Conservation (phyloP, 164 flowering plant species). For the Annona cherimola region DNA sequence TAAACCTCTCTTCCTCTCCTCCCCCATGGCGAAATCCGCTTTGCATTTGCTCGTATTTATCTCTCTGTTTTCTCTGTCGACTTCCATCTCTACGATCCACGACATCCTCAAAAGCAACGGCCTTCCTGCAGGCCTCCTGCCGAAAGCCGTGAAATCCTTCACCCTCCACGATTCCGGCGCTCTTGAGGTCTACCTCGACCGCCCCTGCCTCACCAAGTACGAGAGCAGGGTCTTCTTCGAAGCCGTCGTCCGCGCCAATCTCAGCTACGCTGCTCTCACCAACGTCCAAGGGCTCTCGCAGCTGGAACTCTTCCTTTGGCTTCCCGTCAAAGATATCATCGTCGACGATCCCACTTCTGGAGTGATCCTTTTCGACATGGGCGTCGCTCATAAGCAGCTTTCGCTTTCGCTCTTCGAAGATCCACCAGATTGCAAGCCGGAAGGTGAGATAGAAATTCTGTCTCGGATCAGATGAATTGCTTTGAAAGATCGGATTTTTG, state of each 20-base stretch:
- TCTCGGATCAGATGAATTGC: not conserved
- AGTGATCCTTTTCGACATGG: conserved; percentile 67
- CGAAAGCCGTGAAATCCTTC: conserved; percentile 58
- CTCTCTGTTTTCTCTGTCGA: not conserved
- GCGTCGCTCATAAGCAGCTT: conserved; percentile 71
- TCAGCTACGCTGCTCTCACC: conserved; percentile 61
- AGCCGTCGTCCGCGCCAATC: conserved; percentile 59
- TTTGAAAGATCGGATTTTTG: not conserved
- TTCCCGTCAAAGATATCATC: conserved; percentile 72
- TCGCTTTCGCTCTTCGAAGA: conserved; percentile 84
- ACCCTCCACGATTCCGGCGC: conserved; percentile 41
- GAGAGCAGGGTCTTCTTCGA: conserved; percentile 71
- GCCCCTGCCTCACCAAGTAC: conserved; percentile 66
- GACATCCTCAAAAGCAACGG: conserved; percentile 60
- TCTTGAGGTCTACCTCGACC: conserved; percentile 54
- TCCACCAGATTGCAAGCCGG: conserved; percentile 37
- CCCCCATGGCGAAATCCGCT: not conserved
- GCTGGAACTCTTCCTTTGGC: conserved; percentile 85
- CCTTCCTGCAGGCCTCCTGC: conserved; percentile 66
- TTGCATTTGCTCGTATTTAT: not conserved
- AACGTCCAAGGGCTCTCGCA: conserved; percentile 67
- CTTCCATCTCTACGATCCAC: conserved; percentile 37
- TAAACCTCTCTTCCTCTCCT: not conserved
- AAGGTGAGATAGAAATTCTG: conserved; percentile 1
- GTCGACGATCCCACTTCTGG: conserved; percentile 74